Conservation (phyloP, 2,329 filamentous ascomycete genomes). For the Xylariaceae sp. region DNA sequence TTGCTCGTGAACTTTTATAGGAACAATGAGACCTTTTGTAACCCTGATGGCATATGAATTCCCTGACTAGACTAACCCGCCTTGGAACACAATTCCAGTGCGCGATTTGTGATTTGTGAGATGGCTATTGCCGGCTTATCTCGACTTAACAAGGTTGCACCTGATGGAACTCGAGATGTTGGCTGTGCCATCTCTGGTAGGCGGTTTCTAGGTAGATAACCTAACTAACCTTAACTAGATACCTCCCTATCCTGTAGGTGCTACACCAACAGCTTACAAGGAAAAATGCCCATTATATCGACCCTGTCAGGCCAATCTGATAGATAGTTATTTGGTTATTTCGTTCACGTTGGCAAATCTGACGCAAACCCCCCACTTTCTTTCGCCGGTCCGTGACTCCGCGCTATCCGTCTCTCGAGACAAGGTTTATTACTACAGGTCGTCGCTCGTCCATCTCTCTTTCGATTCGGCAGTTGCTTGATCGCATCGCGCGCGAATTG, state of each 20-base stretch:
- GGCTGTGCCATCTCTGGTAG: no score
- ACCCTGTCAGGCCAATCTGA: no score
- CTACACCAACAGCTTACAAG: no score
- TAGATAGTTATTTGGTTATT: no score
- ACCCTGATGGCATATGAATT: not conserved
- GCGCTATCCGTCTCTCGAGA: not conserved
- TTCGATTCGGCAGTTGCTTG: not conserved
- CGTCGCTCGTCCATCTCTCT: not conserved
- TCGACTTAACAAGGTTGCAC: not conserved
- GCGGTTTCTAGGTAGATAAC: no score
- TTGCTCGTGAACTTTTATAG: not conserved
- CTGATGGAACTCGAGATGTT: not conserved
- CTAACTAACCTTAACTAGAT: no score
- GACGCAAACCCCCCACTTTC: slow-evolving; percentile 10
- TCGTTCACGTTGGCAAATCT: not conserved
- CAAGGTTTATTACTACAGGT: not conserved
- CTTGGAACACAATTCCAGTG: not conserved
- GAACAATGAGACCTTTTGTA: not conserved
- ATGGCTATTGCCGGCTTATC: not conserved
- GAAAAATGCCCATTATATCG: not conserved
- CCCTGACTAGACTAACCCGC: not conserved
- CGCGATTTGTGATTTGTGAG: not conserved
- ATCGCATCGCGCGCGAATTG: not conserved
- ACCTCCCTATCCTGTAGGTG: no score
- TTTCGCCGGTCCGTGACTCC: not conserved